These are phyloP conservation scores for Metarhizium guizhouense DNA, from an alignment of 2,329 filamentous ascomycete genomes.

Conservation along the genomic window DNA sequence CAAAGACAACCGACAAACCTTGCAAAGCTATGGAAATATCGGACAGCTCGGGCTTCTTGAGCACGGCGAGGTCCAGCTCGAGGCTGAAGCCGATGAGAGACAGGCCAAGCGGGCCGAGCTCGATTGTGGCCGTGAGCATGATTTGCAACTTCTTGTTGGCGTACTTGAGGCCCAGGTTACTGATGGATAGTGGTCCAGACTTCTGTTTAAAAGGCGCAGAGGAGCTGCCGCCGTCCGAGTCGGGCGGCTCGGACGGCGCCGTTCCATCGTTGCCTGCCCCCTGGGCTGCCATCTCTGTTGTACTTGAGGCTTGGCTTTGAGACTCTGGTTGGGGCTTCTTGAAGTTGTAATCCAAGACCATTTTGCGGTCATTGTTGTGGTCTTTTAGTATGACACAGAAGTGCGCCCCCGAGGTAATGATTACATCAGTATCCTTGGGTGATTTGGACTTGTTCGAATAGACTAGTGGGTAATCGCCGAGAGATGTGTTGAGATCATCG, in stretches of 20 bases:
- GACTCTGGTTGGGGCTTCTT: conserved; percentile 7
- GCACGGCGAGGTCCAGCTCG: conserved; percentile 12
- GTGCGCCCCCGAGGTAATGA: neutral
- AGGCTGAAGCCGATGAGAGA: conserved; percentile 25
- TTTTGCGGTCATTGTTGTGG: neutral
- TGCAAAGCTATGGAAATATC: conserved; percentile 13
- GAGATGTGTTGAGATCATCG: neutral
- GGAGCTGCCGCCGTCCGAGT: neutral
- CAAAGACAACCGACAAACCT: conserved; percentile 23
- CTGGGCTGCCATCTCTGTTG: neutral
- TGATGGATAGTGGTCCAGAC: conserved; percentile 22
- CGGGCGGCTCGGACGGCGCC: too few species aligned
- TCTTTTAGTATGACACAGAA: neutral
- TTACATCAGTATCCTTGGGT: neutral
- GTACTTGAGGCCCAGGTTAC: conserved; percentile 27
- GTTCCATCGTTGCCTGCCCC: conserved; percentile 1
- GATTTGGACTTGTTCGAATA: neutral
- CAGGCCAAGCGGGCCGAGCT: conserved; percentile 26
- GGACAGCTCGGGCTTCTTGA: neutral
- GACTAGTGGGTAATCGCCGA: neutral
- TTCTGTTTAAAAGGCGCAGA: conserved; percentile 20
- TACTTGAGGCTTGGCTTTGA: neutral
- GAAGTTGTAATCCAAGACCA: conserved; percentile 9
- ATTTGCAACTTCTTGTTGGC: conserved; percentile 18
- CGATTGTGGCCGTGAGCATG: conserved; percentile 24